phyloP scores from a whole-genome alignment of 2,329 filamentous ascomycete species.

The Trichoderma sp. region DNA sequence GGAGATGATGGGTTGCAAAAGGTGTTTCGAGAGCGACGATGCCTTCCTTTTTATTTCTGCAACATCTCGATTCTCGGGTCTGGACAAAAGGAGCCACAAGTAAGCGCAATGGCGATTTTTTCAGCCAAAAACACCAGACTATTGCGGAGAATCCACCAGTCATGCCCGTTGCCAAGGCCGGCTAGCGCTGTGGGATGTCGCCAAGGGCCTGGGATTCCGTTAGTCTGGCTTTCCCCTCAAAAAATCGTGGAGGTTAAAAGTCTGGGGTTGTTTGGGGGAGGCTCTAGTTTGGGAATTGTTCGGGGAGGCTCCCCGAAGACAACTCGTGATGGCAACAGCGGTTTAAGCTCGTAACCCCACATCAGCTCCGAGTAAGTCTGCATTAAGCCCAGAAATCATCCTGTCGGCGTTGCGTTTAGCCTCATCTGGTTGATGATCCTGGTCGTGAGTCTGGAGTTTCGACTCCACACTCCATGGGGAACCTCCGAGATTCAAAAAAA shows the following conservation, averaged over 20 bases:
- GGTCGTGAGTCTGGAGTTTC: neutral
- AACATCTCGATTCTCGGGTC: neutral
- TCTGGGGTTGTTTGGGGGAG: neutral
- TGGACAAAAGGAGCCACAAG: neutral
- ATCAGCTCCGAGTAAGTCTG: neutral
- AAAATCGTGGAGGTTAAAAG: slow-evolving; percentile 1
- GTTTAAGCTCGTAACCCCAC: slow-evolving; percentile 10
- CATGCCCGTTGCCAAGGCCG: neutral
- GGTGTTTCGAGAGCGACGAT: neutral
- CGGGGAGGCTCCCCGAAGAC: neutral
- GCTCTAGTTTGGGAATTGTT: neutral
- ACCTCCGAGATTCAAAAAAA: neutral
- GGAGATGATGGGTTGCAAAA: neutral
- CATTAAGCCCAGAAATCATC: neutral
- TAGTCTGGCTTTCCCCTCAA: neutral
- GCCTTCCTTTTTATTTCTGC: neutral
- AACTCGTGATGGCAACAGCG: neutral
- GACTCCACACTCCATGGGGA: neutral
- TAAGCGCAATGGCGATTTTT: neutral
- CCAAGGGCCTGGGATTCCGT: neutral
- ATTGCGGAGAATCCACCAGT: neutral
- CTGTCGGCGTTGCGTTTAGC: neutral
- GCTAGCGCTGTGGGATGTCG: neutral
- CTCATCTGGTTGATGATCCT: neutral
- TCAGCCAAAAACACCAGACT: neutral